Evolutionary conservation across 371 early-diverging fungal species (phyloP).

Genomic region (Mortierella sp.): DNA sequence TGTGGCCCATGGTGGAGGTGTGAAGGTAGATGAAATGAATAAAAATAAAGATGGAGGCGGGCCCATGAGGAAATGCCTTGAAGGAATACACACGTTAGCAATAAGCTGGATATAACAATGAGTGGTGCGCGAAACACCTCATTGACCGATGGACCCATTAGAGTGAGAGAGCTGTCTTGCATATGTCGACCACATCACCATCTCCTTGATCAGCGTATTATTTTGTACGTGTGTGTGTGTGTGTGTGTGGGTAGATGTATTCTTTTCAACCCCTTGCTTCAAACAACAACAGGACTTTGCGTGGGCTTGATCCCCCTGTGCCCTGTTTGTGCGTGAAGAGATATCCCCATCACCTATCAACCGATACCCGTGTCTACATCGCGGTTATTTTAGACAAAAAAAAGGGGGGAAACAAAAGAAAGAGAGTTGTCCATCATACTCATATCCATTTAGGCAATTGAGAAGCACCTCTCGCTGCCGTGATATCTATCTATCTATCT

Average conservation of each 20-base stretch:
- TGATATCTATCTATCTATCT: not conserved
- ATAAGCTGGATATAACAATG: not conserved
- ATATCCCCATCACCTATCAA: conserved; percentile 16
- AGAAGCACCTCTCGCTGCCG: not conserved
- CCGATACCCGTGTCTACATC: conserved; percentile 17
- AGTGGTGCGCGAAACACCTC: not conserved
- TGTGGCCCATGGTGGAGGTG: not conserved
- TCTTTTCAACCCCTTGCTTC: too few relatives aligned
- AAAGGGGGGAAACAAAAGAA: not conserved
- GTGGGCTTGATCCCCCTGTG: not conserved
- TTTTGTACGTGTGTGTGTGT: not conserved
- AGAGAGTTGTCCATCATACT: too few relatives aligned
- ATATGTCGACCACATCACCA: conserved; percentile 4
- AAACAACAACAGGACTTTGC: too few relatives aligned
- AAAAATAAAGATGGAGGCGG: conserved; percentile 5
- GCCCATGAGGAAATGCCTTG: not conserved
- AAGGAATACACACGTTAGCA: not conserved
- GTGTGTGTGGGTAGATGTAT: not conserved
- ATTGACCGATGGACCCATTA: not conserved
- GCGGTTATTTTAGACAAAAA: conserved; percentile 6
- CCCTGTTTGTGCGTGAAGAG: not conserved
- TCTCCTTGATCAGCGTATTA: not conserved
- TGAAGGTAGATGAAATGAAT: conserved; percentile 4
- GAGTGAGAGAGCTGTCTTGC: not conserved
- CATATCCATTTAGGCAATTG: too few relatives aligned